phyloP scores from a whole-genome alignment of 176 grass and related monocot species.

The Oryza nivara region DNA sequence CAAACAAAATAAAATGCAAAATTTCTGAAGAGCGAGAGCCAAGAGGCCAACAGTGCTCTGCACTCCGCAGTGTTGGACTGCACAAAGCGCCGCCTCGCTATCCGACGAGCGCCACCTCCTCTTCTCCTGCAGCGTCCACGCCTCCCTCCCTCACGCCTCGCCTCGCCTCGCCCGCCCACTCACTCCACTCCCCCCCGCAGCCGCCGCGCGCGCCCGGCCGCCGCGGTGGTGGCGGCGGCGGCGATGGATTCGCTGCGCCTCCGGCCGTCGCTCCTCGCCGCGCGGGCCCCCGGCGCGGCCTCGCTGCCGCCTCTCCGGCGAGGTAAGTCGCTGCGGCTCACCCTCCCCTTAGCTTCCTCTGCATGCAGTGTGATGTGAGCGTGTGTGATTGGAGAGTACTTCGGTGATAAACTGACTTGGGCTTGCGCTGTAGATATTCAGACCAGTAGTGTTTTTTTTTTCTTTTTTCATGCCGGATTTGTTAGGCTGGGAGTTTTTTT shows the following conservation, averaged over 20 bases:
- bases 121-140: not conserved
- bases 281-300: not conserved
- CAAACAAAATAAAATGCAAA: no score
- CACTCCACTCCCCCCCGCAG: not conserved
- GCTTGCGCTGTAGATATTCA: not conserved
- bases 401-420: not conserved
- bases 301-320: slow-evolving; percentile 13
- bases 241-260: slow-evolving; percentile 55
- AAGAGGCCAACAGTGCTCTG: no score
- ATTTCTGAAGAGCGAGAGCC: no score
- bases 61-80: no score
- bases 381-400: not conserved
- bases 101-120: no score
- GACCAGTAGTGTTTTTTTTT: not conserved
- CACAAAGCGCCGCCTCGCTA: no score
- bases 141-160: not conserved
- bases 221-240: no score
- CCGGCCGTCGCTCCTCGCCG: slow-evolving; percentile 40
- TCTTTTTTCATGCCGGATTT: not conserved
- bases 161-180: not conserved
- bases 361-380: not conserved
- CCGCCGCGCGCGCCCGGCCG: not conserved
- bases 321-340: slow-evolving; percentile 15
- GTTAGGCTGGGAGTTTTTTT: not conserved
- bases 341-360: no score